Conservation (phyloP, 805 yeast genomes). For the Candida saitoana region DNA sequence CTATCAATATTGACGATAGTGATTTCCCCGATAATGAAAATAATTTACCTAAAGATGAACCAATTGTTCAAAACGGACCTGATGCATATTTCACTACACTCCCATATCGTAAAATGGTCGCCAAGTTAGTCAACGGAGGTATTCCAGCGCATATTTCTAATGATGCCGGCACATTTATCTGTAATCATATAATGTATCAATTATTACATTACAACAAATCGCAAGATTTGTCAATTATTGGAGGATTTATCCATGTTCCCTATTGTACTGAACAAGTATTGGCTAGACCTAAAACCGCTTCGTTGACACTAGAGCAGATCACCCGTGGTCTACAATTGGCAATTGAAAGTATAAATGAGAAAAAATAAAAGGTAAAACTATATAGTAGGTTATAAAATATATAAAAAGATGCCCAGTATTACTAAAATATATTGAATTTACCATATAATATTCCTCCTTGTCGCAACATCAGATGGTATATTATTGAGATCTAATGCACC, state of each 20-base stretch:
- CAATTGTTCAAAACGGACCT: slow-evolving; percentile 2
- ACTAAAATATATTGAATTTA: no score
- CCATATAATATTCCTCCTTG: no score
- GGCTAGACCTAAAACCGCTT: background rate
- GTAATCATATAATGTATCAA: slow-evolving; percentile 3
- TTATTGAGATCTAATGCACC: no score
- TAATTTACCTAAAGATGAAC: background rate
- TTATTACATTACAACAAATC: background rate
- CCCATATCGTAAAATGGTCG: background rate
- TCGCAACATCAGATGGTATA: no score
- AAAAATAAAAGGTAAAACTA: no score
- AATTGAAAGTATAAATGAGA: background rate
- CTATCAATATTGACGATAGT: slow-evolving; percentile 2
- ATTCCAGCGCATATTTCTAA: background rate
- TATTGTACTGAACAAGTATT: slow-evolving; percentile 2
- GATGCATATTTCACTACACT: slow-evolving; percentile 2
- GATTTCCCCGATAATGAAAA: background rate
- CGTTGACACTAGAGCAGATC: background rate
- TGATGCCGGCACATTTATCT: slow-evolving; percentile 4
- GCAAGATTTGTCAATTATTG: background rate
- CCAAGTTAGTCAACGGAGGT: background rate
- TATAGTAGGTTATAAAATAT: no score
- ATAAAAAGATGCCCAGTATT: no score
- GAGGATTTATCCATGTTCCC: slow-evolving; percentile 3
- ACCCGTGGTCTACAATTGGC: background rate